Evolutionary conservation across 192 early-diverging fungal genomes (phyloP).

Genomic region (Mortierella hygrophila): DNA sequence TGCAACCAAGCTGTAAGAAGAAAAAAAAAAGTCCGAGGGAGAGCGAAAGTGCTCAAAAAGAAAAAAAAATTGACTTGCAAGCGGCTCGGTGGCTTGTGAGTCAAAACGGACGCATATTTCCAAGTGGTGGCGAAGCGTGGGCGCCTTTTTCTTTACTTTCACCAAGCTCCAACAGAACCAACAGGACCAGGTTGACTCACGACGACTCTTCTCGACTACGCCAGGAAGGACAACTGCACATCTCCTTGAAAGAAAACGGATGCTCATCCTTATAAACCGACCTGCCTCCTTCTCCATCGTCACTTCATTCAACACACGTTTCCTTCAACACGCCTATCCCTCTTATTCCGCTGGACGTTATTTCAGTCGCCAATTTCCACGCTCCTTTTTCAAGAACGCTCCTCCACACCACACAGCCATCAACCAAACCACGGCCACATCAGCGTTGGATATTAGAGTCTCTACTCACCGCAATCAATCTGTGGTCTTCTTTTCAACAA

Average conservation of each 20-base stretch:
- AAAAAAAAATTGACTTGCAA: neutral
- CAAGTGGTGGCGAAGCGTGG: neutral
- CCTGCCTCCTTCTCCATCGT: neutral
- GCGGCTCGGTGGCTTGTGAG: conserved; percentile 3
- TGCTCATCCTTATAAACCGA: conserved; percentile 17
- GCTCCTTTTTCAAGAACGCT: neutral
- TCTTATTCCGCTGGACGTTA: neutral
- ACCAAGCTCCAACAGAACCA: neutral
- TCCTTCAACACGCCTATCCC: neutral
- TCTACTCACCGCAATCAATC: neutral
- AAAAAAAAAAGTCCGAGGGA: conserved; percentile 6
- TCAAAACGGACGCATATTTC: neutral
- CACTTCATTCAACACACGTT: neutral
- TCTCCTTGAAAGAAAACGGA: neutral
- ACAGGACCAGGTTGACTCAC: conserved; percentile 19
- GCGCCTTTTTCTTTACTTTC: neutral
- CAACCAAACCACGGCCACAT: neutral
- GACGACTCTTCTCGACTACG: conserved; percentile 22
- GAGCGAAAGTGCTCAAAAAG: neutral
- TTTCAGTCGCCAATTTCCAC: neutral
- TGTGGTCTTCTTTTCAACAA: neutral
- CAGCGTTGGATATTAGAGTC: neutral
- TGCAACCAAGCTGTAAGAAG: conserved; percentile 7
- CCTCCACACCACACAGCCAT: neutral
- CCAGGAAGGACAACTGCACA: neutral